Evolutionary conservation across 495 filamentous ascomycete genomes (phyloP), one percentile per base, ranked within the genome.

Genomic region (Xylaria longipes): DNA sequence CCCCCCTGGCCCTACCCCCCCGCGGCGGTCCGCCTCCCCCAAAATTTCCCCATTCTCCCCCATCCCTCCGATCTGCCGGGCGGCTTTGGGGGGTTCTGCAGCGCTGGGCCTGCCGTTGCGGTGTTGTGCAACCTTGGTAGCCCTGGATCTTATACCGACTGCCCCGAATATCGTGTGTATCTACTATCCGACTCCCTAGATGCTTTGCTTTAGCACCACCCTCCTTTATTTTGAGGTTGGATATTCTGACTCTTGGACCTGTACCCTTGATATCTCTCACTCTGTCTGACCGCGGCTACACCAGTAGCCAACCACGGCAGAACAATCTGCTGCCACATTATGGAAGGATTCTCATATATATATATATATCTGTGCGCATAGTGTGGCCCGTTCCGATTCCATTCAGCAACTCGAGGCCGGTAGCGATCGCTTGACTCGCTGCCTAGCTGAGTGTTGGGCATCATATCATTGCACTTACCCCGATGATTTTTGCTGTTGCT

Each of bases 31-130:
- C 43, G 41, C 63, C 45, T 65, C 45, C 67, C 46, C 41, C 48
- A n/a, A 69, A 58, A 31, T 46, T 46, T 46, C 54, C 67, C 52
- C 52, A 29, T 61, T 27, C 39, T 27, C 52, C 56, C 68, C 69
- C 45, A 61, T 48, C 50, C 48, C 41, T n/a, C 69, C 69, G 62
- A 71, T 60, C 60, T 66, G 52, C 69, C 61, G 61, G 60, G 60
- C 60, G 45, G 29, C 46, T 43, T 35, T 33, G 22, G 35, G 61
- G 69, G 22, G 14, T 60, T 57, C 45, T 71, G 69, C 62, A 71
- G 25, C 41, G 61, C 61, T 56, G 60, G 43, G 61, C 15, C 37
- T 65, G 39, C 69, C 50, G 69, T 45, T 71, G 43, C 66, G 35
- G 68, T 48, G 56, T 52, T 70, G 68, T 60, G 50, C 48, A 45